A percentile compares a stretch with the other conserved stretches of the same genome.
Evolutionary conservation across 202 grass and related monocot species (phyloP).

Genomic region (Sporobolus alterniflorus): DNA sequence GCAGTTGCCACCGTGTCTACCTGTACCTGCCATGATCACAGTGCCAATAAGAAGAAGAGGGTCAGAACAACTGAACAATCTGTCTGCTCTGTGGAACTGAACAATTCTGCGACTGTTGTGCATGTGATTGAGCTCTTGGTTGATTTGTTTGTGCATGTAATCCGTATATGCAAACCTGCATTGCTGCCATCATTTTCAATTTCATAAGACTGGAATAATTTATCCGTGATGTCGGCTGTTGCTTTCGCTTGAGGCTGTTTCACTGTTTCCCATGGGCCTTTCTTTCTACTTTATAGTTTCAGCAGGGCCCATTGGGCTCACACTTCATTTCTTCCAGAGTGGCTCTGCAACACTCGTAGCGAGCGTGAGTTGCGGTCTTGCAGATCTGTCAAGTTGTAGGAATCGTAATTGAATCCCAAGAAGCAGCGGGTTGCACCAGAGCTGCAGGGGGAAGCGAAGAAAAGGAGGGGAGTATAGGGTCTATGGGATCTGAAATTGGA

Average conservation of each 20-base stretch:
- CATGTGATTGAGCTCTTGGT: background rate
- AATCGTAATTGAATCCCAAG: slow-evolving; percentile 7
- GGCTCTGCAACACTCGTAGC: background rate
- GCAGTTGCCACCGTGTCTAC: background rate
- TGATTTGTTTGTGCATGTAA: slow-evolving; percentile 25
- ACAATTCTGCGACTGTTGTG: background rate
- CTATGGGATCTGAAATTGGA: slow-evolving; percentile 39
- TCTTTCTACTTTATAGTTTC: background rate
- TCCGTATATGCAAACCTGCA: slow-evolving; percentile 13
- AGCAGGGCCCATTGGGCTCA: slow-evolving; percentile 41
- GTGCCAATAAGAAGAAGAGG: background rate
- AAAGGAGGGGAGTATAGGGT: slow-evolving; percentile 24
- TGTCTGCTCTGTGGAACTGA: background rate
- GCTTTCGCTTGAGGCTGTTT: background rate
- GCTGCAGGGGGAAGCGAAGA: background rate
- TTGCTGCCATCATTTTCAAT: slow-evolving; percentile 15
- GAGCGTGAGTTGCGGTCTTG: background rate
- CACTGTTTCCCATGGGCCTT: slow-evolving; percentile 7
- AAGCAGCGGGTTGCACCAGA: background rate
- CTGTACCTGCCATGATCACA: background rate
- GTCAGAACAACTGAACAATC: background rate
- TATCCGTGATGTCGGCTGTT: slow-evolving; percentile 24
- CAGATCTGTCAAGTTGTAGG: slow-evolving; percentile 13
- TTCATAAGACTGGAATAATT: slow-evolving; percentile 21
- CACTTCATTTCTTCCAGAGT: background rate